These are phyloP conservation scores for Passiflora organensis DNA, from an alignment of 345 rosid genomes.

Conservation along the genomic window DNA sequence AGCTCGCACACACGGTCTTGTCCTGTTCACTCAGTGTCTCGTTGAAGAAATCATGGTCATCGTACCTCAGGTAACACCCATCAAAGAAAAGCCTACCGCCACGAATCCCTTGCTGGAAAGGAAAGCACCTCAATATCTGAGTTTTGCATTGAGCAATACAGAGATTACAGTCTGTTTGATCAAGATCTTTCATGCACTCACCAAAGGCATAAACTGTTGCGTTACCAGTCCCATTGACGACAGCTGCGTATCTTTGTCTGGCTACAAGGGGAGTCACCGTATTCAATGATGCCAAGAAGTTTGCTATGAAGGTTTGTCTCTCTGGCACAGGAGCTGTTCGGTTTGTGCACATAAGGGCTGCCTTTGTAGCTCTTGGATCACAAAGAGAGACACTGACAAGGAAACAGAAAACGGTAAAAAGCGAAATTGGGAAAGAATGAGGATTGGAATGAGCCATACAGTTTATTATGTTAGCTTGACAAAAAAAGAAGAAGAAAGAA, in stretches of 20 bases:
- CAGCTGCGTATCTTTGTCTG: conserved; percentile 38
- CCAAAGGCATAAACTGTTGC: conserved; percentile 61
- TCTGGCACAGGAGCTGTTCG: conserved; percentile 37
- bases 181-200: conserved; percentile 79
- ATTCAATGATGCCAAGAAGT: conserved; percentile 55
- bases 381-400: conserved; percentile 31
- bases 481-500: neutral
- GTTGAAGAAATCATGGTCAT: conserved; percentile 60
- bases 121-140: conserved; percentile 57
- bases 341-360: conserved; percentile 56
- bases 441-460: neutral
- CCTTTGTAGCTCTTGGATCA: conserved; percentile 70
- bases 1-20: conserved; percentile 37
- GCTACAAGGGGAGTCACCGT: conserved; percentile 34
- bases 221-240: conserved; percentile 38
- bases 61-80: conserved; percentile 76
- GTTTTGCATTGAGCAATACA: conserved; percentile 79
- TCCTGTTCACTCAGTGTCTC: conserved; percentile 42
- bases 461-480: neutral
- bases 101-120: conserved; percentile 60
- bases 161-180: conserved; percentile 57
- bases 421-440: conserved; percentile 8
- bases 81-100: conserved; percentile 72
- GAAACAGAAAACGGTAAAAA: conserved; percentile 17
- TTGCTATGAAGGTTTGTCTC: conserved; percentile 37